Conservation (phyloP, 352 stramenopile genomes). For the Stramenopiles sp. region DNA sequence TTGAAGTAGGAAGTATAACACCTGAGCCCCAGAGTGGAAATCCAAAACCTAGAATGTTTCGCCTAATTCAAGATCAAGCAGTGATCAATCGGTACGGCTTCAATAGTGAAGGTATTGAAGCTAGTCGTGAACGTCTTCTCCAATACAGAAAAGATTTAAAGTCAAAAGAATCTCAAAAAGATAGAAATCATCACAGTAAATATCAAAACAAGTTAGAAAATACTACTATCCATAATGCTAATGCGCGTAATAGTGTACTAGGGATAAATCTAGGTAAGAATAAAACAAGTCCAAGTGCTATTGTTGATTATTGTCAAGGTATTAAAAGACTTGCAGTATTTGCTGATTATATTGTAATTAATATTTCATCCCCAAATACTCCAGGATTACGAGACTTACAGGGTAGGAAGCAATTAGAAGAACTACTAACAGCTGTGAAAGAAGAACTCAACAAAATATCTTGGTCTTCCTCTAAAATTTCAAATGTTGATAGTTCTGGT, state of each 20-base stretch:
- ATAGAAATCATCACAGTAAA: no score
- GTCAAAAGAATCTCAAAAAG: no score
- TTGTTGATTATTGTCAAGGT: constrained; percentile 21
- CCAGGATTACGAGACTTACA: constrained; percentile 35
- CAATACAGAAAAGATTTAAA: constrained; percentile 20
- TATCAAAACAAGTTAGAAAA: no score
- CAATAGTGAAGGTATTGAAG: constrained; percentile 56
- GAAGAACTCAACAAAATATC: constrained; percentile 21
- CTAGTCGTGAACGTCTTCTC: constrained; percentile 29
- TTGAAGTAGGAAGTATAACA: constrained; percentile 74
- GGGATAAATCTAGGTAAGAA: constrained; percentile 94
- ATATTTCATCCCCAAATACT: constrained; percentile 82
- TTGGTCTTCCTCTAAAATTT: neutral
- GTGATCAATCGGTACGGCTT: constrained; percentile 96
- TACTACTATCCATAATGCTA: no score
- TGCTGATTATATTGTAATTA: constrained; percentile 88
- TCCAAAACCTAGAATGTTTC: constrained; percentile 70
- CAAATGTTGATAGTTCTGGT: no score
- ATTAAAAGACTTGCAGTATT: constrained; percentile 53
- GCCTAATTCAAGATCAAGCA: constrained; percentile 50
- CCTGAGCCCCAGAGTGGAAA: constrained; percentile 68
- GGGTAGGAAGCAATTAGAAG: constrained; percentile 13
- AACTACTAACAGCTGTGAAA: constrained; percentile 28
- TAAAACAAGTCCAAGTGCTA: constrained; percentile 32
- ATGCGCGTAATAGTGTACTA: constrained; percentile 27